Percentiles rank a stretch among this genome's conserved stretches.
Conservation (phyloP, 192 early-diverging fungal species). For the Podila verticillata region DNA sequence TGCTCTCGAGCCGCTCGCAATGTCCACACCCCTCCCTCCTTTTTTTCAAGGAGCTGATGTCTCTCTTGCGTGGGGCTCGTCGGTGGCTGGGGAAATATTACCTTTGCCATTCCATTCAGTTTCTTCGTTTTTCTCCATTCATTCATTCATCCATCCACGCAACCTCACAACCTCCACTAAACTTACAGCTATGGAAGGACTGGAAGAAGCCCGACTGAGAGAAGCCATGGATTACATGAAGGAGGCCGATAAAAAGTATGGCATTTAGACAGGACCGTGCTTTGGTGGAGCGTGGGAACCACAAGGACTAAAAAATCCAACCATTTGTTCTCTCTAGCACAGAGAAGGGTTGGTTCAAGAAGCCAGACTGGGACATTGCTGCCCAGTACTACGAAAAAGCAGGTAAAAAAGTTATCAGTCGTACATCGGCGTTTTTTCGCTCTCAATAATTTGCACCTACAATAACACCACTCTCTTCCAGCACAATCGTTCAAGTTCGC, state of each 20-base stretch:
- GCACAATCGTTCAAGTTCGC: conserved; percentile 76
- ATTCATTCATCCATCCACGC: too few relatives aligned
- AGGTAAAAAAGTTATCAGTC: conserved; percentile 54
- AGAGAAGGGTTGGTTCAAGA: conserved; percentile 66
- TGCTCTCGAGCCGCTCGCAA: too few relatives aligned
- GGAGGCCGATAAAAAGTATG: conserved; percentile 48
- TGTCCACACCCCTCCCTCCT: too few relatives aligned
- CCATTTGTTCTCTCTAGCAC: conserved; percentile 25
- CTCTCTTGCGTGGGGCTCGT: too few relatives aligned
- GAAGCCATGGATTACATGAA: conserved; percentile 48
- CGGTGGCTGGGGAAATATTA: too few relatives aligned
- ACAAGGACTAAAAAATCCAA: too few relatives aligned
- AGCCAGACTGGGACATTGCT: conserved; percentile 84
- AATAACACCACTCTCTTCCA: neutral
- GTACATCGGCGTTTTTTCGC: too few relatives aligned
- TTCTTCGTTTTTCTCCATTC: too few relatives aligned
- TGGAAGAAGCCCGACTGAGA: conserved; percentile 37
- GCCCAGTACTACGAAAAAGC: conserved; percentile 76
- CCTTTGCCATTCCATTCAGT: too few relatives aligned
- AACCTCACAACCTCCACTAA: too few relatives aligned
- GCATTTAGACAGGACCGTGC: neutral
- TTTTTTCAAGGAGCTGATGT: too few relatives aligned
- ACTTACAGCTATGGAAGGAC: neutral
- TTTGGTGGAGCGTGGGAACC: too few relatives aligned
- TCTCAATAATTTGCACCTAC: neutral